Percentiles rank a stretch among this genome's conserved stretches.
Conservation (phyloP, 2,329 filamentous ascomycete genomes). For the Monascus ruber region DNA sequence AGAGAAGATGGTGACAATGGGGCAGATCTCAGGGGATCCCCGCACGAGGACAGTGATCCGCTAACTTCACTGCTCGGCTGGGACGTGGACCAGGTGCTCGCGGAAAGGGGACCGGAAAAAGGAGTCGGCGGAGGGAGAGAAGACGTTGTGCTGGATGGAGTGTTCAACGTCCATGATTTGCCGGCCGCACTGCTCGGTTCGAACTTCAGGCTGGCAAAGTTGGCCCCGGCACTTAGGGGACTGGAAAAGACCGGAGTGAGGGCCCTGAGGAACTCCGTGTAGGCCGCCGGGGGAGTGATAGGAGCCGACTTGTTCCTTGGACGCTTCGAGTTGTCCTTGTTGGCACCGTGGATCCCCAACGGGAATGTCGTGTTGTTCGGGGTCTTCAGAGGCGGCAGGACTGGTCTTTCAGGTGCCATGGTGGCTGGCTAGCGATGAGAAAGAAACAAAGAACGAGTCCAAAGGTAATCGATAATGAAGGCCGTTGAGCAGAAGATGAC, state of each 20-base stretch:
- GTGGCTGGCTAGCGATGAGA: neutral
- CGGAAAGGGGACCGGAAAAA: neutral
- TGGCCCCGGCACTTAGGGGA: slow-evolving; percentile 48
- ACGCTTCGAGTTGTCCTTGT: slow-evolving; percentile 39
- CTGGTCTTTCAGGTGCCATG: slow-evolving; percentile 25
- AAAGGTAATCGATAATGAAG: too few species aligned
- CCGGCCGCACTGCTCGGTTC: slow-evolving; percentile 22
- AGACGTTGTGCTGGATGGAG: slow-evolving; percentile 24
- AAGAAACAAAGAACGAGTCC: neutral
- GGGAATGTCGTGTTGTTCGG: slow-evolving; percentile 36
- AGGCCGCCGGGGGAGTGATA: slow-evolving; percentile 80
- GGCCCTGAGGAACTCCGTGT: slow-evolving; percentile 84
- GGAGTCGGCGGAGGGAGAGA: neutral
- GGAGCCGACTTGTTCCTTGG: slow-evolving; percentile 68
- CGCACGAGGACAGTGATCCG: too few species aligned
- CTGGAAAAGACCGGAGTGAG: slow-evolving; percentile 61
- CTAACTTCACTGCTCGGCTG: too few species aligned
- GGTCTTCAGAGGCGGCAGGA: slow-evolving; percentile 32
- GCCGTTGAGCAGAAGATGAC: too few species aligned
- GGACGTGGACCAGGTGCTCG: too few species aligned
- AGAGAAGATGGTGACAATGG: slow-evolving; percentile 20
- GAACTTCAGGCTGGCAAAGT: slow-evolving; percentile 37
- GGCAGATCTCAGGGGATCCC: too few species aligned
- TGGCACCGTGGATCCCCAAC: slow-evolving; percentile 50
- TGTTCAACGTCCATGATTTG: slow-evolving; percentile 43